Evolutionary conservation across 73 alveolate genomes (phyloP), one percentile per base, ranked within the genome.

Genomic region (Paramecium primaurelia): DNA sequence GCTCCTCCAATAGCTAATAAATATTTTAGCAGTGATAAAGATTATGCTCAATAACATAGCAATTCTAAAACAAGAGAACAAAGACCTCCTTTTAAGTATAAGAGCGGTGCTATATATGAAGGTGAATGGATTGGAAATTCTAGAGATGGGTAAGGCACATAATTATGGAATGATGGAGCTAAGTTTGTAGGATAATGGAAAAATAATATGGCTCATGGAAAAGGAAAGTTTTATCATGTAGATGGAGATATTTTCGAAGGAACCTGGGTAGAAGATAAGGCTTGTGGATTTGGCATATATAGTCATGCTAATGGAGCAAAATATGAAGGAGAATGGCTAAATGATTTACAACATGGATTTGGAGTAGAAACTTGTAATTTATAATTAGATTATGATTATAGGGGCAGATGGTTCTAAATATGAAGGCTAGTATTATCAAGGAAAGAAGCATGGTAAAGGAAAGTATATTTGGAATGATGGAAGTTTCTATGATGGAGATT

Each of bases 371-470:
- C 88, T 30, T 94, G 96, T 96, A 96, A 93, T 38, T 32, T 47
- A 42, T 80, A 37, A 30, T 44, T 80, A 42, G 44, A 80, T 80
- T 80, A 42, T 80, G 84, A 64, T 64, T 64, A 64, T 22, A 45
- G 93, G 97, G 96, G 68, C 93, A n/a, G 96, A 95, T 59, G 96
- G 96, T 22, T 77, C 96, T 20, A 68, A 64, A 68, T 95, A 95
- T 47, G 95, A 95, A 75, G 97, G 97, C 4, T 54, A 77, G 59
- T 95, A 95, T 77, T 45, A n/a, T 37, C 86, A 90, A 59, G 97
- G 95, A 64, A 95, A 95, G 86, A 95, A 95, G 91, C 96, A 95
- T 77, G 97, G 97, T 10, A 51, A 58, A 75, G 97, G 97, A 16
- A 86, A 84, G 30, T 94, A 94, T 42, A 83, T 71, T 4, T 94